These are phyloP conservation scores for Fraxinus floribunda DNA, from an alignment of 305 asterid genomes.

Conservation along the genomic window DNA sequence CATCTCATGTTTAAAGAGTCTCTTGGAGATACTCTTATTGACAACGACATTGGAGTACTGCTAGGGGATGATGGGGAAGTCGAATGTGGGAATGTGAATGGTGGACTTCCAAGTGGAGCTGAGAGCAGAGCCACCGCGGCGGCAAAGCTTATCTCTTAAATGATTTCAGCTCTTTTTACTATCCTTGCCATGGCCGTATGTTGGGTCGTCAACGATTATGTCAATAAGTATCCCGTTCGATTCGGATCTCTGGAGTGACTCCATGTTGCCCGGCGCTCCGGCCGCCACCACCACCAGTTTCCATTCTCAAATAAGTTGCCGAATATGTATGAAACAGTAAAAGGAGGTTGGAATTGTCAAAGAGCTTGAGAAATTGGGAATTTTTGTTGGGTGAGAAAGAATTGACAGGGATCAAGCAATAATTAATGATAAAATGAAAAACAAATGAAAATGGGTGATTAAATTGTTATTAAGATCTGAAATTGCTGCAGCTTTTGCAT, in stretches of 20 bases:
- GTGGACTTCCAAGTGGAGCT: conserved; percentile 20
- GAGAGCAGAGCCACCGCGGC: conserved; percentile 12
- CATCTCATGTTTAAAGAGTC: too few species aligned
- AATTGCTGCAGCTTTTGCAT: neutral
- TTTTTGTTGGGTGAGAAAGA: neutral
- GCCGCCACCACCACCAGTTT: conserved; percentile 1
- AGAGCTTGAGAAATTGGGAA: neutral
- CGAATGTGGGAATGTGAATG: conserved; percentile 21
- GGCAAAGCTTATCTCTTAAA: conserved; percentile 36
- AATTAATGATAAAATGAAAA: too few species aligned
- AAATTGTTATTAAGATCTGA: neutral
- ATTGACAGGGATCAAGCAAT: neutral
- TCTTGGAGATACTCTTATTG: neutral
- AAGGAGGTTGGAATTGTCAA: neutral
- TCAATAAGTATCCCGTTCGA: conserved; percentile 35
- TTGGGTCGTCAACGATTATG: conserved; percentile 28
- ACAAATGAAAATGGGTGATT: neutral
- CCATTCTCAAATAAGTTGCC: conserved; percentile 18
- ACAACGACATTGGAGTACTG: neutral
- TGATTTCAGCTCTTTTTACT: conserved; percentile 18
- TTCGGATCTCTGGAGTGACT: conserved; percentile 14
- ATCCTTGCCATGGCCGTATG: neutral
- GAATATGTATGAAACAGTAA: neutral
- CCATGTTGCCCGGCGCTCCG: neutral
- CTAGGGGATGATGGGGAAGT: neutral